A percentile compares a stretch with the other conserved stretches of the same genome.
These are phyloP conservation scores for Lepraria neglecta DNA, from an alignment of 495 filamentous ascomycete species.

Conservation along the genomic window DNA sequence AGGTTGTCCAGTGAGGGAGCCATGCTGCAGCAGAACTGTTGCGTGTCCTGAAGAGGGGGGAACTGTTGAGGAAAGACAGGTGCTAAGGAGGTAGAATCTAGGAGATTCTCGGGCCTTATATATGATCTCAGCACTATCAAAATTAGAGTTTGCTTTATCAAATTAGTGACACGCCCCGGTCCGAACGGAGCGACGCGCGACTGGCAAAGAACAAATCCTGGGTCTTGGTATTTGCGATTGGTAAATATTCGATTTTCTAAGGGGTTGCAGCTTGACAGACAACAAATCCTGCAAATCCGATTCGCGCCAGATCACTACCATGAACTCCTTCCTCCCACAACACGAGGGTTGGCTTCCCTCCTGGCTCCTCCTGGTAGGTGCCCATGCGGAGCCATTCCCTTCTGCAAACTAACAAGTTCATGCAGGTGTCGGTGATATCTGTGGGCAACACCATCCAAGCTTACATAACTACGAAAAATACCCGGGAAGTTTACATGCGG, in stretches of 20 bases:
- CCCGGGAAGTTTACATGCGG: slow-evolving; percentile 65
- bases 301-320: background rate
- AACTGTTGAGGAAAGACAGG: background rate
- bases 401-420: slow-evolving; percentile 11
- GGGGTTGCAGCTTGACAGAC: no score
- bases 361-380: slow-evolving; percentile 58
- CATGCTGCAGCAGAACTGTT: background rate
- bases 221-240: no score
- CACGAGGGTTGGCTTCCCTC: slow-evolving; percentile 56
- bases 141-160: background rate
- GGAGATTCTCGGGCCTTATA: background rate
- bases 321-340: slow-evolving; percentile 40
- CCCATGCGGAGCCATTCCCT: slow-evolving; percentile 5
- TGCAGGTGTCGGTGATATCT: slow-evolving; percentile 54
- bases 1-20: slow-evolving; percentile 18
- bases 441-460: slow-evolving; percentile 76
- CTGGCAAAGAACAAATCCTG: background rate
- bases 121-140: background rate
- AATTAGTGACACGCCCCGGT: background rate
- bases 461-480: slow-evolving; percentile 66
- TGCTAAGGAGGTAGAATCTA: background rate
- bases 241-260: no score
- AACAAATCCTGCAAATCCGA: background rate
- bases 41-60: background rate
- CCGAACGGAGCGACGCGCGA: background rate